A percentile compares a stretch with the other conserved stretches of the same genome.
phyloP scores from a whole-genome alignment of 371 early-diverging fungal species.

The Lichtheimia corymbifera region DNA sequence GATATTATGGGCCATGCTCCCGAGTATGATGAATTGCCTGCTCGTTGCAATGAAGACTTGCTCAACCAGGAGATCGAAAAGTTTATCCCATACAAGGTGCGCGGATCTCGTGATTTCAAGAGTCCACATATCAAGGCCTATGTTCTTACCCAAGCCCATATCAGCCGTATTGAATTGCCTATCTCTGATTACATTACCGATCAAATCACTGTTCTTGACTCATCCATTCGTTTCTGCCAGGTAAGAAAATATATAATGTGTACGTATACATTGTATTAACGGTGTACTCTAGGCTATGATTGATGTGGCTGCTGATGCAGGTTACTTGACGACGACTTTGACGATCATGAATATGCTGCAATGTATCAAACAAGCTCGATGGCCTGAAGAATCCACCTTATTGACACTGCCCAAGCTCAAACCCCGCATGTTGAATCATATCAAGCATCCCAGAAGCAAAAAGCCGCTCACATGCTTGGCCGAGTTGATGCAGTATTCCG shows the following conservation, averaged over 20 bases:
- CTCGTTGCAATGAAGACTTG: constrained; percentile 91
- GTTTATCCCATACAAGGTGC: constrained; percentile 56
- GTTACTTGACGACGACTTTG: constrained; percentile 61
- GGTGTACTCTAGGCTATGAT: constrained; percentile 77
- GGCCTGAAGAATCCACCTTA: constrained; percentile 75
- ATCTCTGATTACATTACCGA: constrained; percentile 92
- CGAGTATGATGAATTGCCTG: constrained; percentile 89
- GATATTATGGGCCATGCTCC: constrained; percentile 75
- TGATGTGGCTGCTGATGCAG: constrained; percentile 79
- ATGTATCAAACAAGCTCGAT: constrained; percentile 87
- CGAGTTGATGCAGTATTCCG: constrained; percentile 47
- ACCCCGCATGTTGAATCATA: constrained; percentile 37
- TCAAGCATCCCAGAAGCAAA: constrained; percentile 35
- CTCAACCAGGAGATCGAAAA: constrained; percentile 77
- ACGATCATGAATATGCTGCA: constrained; percentile 80
- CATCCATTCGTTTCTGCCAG: constrained; percentile 85
- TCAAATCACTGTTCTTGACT: constrained; percentile 89
- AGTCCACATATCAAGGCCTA: constrained; percentile 90
- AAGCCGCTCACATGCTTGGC: constrained; percentile 41
- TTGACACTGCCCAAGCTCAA: constrained; percentile 71
- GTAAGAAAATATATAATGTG: constrained; percentile 18
- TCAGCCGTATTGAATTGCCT: constrained; percentile 69
- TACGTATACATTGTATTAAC: not conserved
- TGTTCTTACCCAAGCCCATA: constrained; percentile 86
- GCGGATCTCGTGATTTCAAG: constrained; percentile 58